A percentile compares a stretch with the other conserved stretches of the same genome.
These are phyloP conservation scores for Sugiyamaella mastotermitis DNA, from an alignment of 805 yeast genomes.

Conservation along the genomic window DNA sequence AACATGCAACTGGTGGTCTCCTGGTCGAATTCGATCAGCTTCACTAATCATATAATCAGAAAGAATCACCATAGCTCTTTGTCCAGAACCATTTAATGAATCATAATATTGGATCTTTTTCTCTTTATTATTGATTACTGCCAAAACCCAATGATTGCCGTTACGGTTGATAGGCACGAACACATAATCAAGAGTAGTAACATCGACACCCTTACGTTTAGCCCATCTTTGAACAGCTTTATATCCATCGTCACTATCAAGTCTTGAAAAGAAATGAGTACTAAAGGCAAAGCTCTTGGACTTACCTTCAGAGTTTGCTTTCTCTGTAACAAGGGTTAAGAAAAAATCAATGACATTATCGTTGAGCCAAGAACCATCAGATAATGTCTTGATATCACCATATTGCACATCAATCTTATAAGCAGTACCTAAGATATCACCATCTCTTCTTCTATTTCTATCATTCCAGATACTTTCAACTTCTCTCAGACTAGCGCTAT, in stretches of 20 bases:
- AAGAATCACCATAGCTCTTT: slow-evolving; percentile 41
- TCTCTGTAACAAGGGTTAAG: slow-evolving; percentile 46
- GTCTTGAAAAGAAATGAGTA: slow-evolving; percentile 78
- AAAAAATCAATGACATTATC: slow-evolving; percentile 87
- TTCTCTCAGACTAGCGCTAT: slow-evolving; percentile 6
- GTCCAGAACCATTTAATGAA: slow-evolving; percentile 51
- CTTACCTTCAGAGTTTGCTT: slow-evolving; percentile 33
- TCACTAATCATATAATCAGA: slow-evolving; percentile 63
- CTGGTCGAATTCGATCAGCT: slow-evolving; percentile 44
- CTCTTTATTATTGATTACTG: slow-evolving; percentile 60
- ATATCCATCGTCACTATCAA: slow-evolving; percentile 62
- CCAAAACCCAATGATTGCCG: slow-evolving; percentile 88
- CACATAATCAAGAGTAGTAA: slow-evolving; percentile 57
- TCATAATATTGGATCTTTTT: slow-evolving; percentile 67
- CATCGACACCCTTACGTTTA: slow-evolving; percentile 62
- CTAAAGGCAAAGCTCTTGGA: slow-evolving; percentile 64
- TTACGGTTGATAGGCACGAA: slow-evolving; percentile 81
- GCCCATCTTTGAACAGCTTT: slow-evolving; percentile 81
- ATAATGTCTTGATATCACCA: slow-evolving; percentile 65
- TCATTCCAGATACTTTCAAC: slow-evolving; percentile 13
- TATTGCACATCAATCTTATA: slow-evolving; percentile 51
- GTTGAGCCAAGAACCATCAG: slow-evolving; percentile 76
- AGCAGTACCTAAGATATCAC: slow-evolving; percentile 13
- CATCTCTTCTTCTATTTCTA: background rate
- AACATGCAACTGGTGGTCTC: slow-evolving; percentile 28